Evolutionary conservation across 306 rosid species (phyloP), one percentile per base, ranked within the genome.

Genomic region (Leucaena leucocephala): DNA sequence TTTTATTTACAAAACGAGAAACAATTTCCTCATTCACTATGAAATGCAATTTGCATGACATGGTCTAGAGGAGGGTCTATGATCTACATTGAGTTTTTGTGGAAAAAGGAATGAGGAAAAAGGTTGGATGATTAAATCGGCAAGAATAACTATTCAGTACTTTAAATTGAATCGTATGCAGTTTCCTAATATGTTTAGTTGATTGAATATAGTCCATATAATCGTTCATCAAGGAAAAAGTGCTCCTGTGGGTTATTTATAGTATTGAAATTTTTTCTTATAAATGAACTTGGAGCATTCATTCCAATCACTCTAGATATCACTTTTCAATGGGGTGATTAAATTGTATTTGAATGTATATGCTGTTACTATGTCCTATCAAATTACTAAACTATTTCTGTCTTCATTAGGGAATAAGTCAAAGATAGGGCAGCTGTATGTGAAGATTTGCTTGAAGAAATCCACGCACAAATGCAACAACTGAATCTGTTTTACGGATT

Each of bases 381-480:
- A 75, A 17, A 33, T 40, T 49, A 45, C 44, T 58, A 7, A 70
- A 45, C 36, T 21, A 27, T 21, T 17, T 7, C 71, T 54, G 68
- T 72, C 14, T 48, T 65, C 40, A 76, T 77, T 71, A 85, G 93
- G 88, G 81, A 75, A 71, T 87, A 76, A 38, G 45, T 40, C 85
- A 66, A 57, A 27, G 64, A 81, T 82, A 36, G 94, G 90, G 77
- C 75, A 76, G 81, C 82, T 86, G 62, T 87, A 87, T 79, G 89
- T 81, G 90, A 90, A 86, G 87, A 91, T 17, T 86, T 87, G 57
- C 90, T 90, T 74, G 81, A 91, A 21, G 85, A 90, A 81, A 87
- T 87, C 75, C 82, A 76, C 55, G 91, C 89, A 1, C 91, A 85
- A 74, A 82, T 87, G 55, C 82, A 87, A 63, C 91, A 90, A 76